These are phyloP conservation scores for Borovskyia barvae DNA, from an alignment of 208 protist genomes.

Conservation along the genomic window DNA sequence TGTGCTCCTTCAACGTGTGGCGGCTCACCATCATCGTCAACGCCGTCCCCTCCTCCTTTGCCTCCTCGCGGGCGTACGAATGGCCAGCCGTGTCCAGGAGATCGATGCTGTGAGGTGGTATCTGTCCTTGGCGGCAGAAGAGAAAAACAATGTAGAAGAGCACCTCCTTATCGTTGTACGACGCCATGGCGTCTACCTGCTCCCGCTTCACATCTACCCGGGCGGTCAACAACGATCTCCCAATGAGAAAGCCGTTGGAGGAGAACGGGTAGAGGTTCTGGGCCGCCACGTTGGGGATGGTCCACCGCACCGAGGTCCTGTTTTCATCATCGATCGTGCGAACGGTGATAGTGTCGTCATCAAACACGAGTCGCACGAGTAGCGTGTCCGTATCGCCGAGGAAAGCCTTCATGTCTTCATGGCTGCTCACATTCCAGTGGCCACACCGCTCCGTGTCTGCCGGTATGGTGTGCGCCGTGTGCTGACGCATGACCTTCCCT, in stretches of 20 bases:
- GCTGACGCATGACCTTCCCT: slow-evolving; percentile 70
- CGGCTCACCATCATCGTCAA: slow-evolving; percentile 53
- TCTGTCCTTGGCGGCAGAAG: slow-evolving; percentile 59
- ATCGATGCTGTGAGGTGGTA: slow-evolving; percentile 77
- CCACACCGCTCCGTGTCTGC: slow-evolving; percentile 77
- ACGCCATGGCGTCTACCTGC: slow-evolving; percentile 21
- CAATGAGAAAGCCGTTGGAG: slow-evolving; percentile 55
- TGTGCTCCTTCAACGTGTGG: slow-evolving; percentile 28
- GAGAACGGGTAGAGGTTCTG: slow-evolving; percentile 80
- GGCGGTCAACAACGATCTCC: slow-evolving; percentile 38
- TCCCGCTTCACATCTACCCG: slow-evolving; percentile 64
- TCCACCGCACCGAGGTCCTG: slow-evolving; percentile 53
- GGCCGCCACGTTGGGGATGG: slow-evolving; percentile 46
- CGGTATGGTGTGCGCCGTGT: slow-evolving; percentile 88
- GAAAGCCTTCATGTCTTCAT: slow-evolving; percentile 49
- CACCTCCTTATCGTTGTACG: slow-evolving; percentile 37
- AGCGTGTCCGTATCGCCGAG: slow-evolving; percentile 56
- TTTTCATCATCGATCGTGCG: slow-evolving; percentile 27
- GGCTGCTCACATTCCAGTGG: slow-evolving; percentile 81
- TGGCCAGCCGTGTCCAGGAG: slow-evolving; percentile 43
- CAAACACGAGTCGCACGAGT: slow-evolving; percentile 61
- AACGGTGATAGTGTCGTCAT: slow-evolving; percentile 65
- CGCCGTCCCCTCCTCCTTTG: slow-evolving; percentile 33
- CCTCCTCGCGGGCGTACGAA: slow-evolving; percentile 35
- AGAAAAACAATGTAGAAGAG: slow-evolving; percentile 66